phyloP scores from a whole-genome alignment of 257 asterid genomes.

The Haberlea rhodopensis region DNA sequence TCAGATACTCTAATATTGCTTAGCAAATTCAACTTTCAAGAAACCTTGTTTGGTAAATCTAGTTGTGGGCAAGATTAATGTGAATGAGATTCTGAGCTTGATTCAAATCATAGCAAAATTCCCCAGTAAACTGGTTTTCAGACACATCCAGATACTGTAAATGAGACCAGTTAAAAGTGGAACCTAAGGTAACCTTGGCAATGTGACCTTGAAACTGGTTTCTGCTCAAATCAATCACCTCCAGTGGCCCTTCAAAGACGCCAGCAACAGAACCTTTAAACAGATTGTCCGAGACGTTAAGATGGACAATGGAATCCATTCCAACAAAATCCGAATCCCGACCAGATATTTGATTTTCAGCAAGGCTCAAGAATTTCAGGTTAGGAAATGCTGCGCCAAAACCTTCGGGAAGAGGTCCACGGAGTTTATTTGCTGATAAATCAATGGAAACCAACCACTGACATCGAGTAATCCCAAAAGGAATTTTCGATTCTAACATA shows the following conservation, averaged over 20 bases:
- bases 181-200: conserved; percentile 65
- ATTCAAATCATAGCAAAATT: conserved; percentile 36
- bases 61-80: conserved; percentile 82
- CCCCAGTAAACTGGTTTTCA: conserved; percentile 82
- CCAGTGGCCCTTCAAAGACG: conserved; percentile 55
- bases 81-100: conserved; percentile 50
- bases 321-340: conserved; percentile 61
- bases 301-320: conserved; percentile 43
- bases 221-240: conserved; percentile 87
- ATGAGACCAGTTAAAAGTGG: conserved; percentile 57
- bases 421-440: conserved; percentile 59
- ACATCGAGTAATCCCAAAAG: conserved; percentile 59
- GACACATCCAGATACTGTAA: conserved; percentile 74
- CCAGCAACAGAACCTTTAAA: conserved; percentile 71
- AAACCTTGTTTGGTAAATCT: conserved; percentile 61
- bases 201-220: conserved; percentile 83
- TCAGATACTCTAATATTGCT: conserved; percentile 65
- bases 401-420: conserved; percentile 56
- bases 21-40: conserved; percentile 39
- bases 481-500: conserved; percentile 53
- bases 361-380: conserved; percentile 61
- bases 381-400: conserved; percentile 62
- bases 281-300: conserved; percentile 71
- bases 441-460: conserved; percentile 57
- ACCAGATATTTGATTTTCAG: conserved; percentile 55